Evolutionary conservation across 148 eudicot genomes (phyloP).

Genomic region (Chenopodium berlandieri): DNA sequence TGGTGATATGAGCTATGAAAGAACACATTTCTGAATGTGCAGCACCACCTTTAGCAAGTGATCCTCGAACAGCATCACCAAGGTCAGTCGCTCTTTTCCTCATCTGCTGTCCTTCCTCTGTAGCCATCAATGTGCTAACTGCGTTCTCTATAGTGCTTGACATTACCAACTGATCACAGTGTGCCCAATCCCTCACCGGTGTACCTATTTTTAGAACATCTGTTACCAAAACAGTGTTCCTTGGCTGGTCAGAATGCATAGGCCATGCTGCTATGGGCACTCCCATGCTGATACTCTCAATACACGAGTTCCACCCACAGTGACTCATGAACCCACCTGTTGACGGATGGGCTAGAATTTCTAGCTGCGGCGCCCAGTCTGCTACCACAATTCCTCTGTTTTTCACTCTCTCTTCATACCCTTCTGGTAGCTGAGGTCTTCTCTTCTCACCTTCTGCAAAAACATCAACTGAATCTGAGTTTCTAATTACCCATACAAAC

Average conservation of each 20-base stretch:
- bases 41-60: slow-evolving; percentile 34
- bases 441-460: slow-evolving; percentile 19
- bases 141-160: slow-evolving; percentile 19
- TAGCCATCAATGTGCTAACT: slow-evolving; percentile 36
- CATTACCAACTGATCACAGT: slow-evolving; percentile 24
- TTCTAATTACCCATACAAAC: slow-evolving; percentile 54
- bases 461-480: slow-evolving; percentile 15
- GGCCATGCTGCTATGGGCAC: slow-evolving; percentile 60
- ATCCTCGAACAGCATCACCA: slow-evolving; percentile 21
- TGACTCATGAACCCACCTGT: slow-evolving; percentile 52
- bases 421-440: background rate
- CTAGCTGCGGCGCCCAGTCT: slow-evolving; percentile 39
- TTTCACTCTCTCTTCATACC: slow-evolving; percentile 47
- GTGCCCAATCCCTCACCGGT: slow-evolving; percentile 38
- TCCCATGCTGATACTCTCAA: slow-evolving; percentile 53
- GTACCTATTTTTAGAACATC: slow-evolving; percentile 36
- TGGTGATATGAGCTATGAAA: slow-evolving; percentile 25
- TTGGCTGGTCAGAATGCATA: slow-evolving; percentile 60
- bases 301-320: slow-evolving; percentile 65
- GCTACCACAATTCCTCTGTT: slow-evolving; percentile 18
- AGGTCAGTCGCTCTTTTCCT: slow-evolving; percentile 37
- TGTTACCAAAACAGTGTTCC: slow-evolving; percentile 34
- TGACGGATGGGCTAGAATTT: slow-evolving; percentile 42
- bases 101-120: slow-evolving; percentile 40
- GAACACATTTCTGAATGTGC: slow-evolving; percentile 38